Conservation (phyloP, 176 grass and related monocot genomes). For the Chloris gayana region DNA sequence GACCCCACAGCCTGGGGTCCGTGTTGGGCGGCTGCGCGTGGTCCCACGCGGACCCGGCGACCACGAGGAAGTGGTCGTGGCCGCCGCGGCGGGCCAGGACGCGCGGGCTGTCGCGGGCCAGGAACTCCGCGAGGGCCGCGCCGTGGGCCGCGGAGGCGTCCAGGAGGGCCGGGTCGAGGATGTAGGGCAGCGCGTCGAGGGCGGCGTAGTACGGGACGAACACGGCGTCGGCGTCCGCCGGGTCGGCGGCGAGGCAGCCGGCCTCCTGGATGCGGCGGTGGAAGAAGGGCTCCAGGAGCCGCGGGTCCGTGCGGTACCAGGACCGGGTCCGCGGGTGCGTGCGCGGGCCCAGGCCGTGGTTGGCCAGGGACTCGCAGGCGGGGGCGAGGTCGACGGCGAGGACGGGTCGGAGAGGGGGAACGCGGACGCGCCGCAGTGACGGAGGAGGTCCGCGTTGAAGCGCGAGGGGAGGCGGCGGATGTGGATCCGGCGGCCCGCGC, state of each 20-base stretch:
- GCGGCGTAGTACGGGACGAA: conserved; percentile 87
- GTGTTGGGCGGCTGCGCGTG: conserved; percentile 45
- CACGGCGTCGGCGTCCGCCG: conserved; percentile 55
- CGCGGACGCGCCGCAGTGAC: conserved; percentile 47
- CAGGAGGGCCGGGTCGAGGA: conserved; percentile 42
- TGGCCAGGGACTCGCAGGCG: conserved; percentile 56
- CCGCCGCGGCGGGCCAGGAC: conserved; percentile 56
- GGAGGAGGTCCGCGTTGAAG: conserved; percentile 70
- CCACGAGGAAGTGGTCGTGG: conserved; percentile 77
- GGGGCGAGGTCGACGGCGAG: conserved; percentile 38
- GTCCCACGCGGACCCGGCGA: conserved; percentile 77
- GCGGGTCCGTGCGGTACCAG: conserved; percentile 72
- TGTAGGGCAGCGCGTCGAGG: conserved; percentile 73
- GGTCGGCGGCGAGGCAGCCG: conserved; percentile 49
- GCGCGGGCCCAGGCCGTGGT: conserved; percentile 69
- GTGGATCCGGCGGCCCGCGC: conserved; percentile 61
- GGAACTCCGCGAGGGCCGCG: conserved; percentile 42
- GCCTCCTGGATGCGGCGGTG: conserved; percentile 62
- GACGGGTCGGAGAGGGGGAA: conserved; percentile 65
- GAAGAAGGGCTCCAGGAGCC: conserved; percentile 72
- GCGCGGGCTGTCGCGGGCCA: conserved; percentile 37
- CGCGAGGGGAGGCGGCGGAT: conserved; percentile 42
- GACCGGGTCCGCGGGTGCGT: conserved; percentile 54
- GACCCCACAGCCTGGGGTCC: conserved; percentile 51
- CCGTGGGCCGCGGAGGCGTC: conserved; percentile 57